Conservation (phyloP, 2,329 filamentous ascomycete genomes). For the Cytospora chrysosperma region DNA sequence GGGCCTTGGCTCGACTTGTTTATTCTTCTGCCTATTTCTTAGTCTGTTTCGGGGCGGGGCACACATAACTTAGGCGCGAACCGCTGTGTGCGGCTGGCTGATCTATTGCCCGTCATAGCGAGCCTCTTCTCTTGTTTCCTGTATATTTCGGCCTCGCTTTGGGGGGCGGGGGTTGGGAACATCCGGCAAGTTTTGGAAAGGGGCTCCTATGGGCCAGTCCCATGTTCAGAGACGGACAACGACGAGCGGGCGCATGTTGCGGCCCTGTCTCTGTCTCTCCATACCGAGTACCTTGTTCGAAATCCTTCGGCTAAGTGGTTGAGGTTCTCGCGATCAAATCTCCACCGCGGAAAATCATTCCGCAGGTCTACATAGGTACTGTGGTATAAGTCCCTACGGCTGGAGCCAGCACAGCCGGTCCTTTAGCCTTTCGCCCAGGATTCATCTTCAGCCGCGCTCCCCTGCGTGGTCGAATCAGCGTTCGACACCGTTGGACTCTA, state of each 20-base stretch:
- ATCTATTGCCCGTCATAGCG: neutral
- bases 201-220: neutral
- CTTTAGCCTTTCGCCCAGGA: neutral
- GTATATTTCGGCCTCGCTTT: neutral
- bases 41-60: no score
- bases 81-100: neutral
- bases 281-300: neutral
- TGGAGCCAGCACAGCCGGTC: neutral
- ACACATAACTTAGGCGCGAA: no score
- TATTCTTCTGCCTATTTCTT: neutral
- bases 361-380: neutral
- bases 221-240: neutral
- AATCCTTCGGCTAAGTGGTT: neutral
- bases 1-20: neutral
- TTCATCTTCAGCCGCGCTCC: slow-evolving; percentile 10
- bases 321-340: neutral
- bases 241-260: neutral
- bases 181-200: no score
- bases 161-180: neutral
- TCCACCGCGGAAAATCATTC: neutral
- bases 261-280: neutral
- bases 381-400: neutral
- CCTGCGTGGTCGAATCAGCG: slow-evolving; percentile 10
- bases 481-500: slow-evolving; percentile 1
- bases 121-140: neutral